Evolutionary conservation across 345 rosid species (phyloP).

Genomic region (Salix caprea): DNA sequence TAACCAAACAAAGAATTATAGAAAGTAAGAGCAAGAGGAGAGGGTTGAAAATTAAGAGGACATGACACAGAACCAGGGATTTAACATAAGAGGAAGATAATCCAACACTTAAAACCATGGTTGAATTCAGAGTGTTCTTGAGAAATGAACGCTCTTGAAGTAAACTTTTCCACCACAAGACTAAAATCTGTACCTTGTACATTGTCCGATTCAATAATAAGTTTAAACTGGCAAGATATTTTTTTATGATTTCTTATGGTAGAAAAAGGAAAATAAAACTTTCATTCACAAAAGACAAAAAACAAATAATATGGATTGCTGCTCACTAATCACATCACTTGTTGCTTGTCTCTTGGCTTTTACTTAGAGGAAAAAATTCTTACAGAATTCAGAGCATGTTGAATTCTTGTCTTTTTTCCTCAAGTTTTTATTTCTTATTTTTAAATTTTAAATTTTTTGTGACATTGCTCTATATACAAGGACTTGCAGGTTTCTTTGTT

Average conservation of each 20-base stretch:
- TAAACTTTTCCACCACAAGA: too few species aligned
- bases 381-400: background rate
- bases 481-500: slow-evolving; percentile 81
- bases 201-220: background rate
- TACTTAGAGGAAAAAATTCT: background rate
- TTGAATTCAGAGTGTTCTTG: background rate
- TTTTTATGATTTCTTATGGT: background rate
- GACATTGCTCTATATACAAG: slow-evolving; percentile 23
- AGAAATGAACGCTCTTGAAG: background rate
- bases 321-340: background rate
- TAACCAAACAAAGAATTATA: background rate
- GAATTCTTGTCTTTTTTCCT: background rate
- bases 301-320: background rate
- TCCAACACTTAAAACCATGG: background rate
- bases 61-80: background rate
- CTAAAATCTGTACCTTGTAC: background rate
- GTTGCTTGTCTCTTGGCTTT: background rate
- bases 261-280: background rate
- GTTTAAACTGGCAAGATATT: background rate
- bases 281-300: background rate
- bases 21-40: background rate
- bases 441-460: background rate
- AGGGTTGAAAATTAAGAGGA: background rate
- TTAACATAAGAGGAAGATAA: background rate
- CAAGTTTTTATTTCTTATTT: background rate